phyloP scores from a whole-genome alignment of 2,329 filamentous ascomycete species.

The Trichophyton simii region DNA sequence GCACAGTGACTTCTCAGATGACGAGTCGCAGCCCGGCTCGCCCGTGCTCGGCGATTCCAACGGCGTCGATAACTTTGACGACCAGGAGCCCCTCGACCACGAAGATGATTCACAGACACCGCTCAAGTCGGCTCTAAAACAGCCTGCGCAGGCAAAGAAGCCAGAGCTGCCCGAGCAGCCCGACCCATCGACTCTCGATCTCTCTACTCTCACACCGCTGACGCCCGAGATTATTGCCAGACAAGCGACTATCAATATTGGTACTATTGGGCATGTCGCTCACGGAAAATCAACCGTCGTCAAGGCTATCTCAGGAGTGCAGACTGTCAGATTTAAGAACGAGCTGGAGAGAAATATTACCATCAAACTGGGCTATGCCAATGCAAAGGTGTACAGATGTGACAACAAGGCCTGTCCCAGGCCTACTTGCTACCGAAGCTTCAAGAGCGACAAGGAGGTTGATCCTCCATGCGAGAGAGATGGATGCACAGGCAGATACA shows the following conservation, averaged over 20 bases:
- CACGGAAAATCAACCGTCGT: slow-evolving; percentile 98
- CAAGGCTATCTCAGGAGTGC: slow-evolving; percentile 96
- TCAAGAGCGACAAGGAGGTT: slow-evolving; percentile 97
- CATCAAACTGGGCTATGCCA: slow-evolving; percentile 98
- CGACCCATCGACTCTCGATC: slow-evolving; percentile 76
- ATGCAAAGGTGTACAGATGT: slow-evolving; percentile 99
- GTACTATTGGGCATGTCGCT: slow-evolving; percentile 95
- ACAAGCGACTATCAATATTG: slow-evolving; percentile 98
- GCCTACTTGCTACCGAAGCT: slow-evolving; percentile 90
- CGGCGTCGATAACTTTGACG: slow-evolving; percentile 54
- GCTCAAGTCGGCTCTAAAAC: slow-evolving; percentile 79
- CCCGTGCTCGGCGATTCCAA: slow-evolving; percentile 37
- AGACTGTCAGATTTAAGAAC: slow-evolving; percentile 99
- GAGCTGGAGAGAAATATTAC: slow-evolving; percentile 98
- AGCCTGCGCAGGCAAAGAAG: slow-evolving; percentile 47
- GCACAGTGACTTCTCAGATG: slow-evolving; percentile 44
- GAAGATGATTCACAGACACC: slow-evolving; percentile 45
- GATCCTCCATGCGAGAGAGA: slow-evolving; percentile 92
- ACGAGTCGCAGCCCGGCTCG: slow-evolving; percentile 44
- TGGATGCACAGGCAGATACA: slow-evolving; percentile 76
- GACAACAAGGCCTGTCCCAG: slow-evolving; percentile 82
- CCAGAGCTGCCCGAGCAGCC: slow-evolving; percentile 77
- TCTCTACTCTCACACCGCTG: slow-evolving; percentile 66
- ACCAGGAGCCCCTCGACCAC: slow-evolving; percentile 55
- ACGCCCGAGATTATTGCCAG: slow-evolving; percentile 94